Evolutionary conservation across 2,329 filamentous ascomycete species (phyloP).

Genomic region (Blastomyces gilchristii): DNA sequence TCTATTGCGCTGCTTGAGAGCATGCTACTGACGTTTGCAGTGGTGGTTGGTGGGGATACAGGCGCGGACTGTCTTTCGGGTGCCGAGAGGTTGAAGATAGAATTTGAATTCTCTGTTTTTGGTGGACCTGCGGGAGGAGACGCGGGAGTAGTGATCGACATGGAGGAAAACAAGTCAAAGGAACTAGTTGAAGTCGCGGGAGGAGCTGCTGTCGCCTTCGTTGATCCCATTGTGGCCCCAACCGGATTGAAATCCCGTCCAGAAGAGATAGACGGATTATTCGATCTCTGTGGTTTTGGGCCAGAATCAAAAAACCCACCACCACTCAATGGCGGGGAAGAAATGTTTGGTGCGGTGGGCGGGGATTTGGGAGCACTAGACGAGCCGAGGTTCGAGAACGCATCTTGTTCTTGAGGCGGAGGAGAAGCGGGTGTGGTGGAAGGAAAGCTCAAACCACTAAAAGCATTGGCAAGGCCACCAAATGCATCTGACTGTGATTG

Average conservation of each 20-base stretch:
- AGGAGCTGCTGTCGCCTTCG: slow-evolving; percentile 38
- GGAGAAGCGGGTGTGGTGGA: slow-evolving; percentile 36
- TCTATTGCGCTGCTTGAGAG: slow-evolving; percentile 44
- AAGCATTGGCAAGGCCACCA: slow-evolving; percentile 71
- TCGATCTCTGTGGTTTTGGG: slow-evolving; percentile 34
- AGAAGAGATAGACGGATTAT: slow-evolving; percentile 43
- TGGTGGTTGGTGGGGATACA: slow-evolving; percentile 27
- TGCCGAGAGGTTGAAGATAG: slow-evolving; percentile 72
- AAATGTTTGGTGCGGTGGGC: slow-evolving; percentile 38
- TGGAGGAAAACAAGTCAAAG: slow-evolving; percentile 58
- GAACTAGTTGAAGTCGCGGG: slow-evolving; percentile 57
- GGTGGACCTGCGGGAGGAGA: slow-evolving; percentile 32
- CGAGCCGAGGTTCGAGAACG: slow-evolving; percentile 15
- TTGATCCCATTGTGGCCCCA: slow-evolving; percentile 15
- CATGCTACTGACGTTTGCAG: slow-evolving; percentile 36
- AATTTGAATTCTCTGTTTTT: slow-evolving; percentile 41
- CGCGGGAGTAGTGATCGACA: slow-evolving; percentile 37
- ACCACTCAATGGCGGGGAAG: slow-evolving; percentile 48
- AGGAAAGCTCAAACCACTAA: slow-evolving; percentile 58
- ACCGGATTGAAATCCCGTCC: slow-evolving; percentile 35
- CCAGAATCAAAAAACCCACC: slow-evolving; percentile 72
- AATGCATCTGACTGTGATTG: slow-evolving; percentile 39
- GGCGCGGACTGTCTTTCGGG: slow-evolving; percentile 25
- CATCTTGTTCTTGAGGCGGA: slow-evolving; percentile 21
- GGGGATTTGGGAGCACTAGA: slow-evolving; percentile 33